Conservation (phyloP, 441 rosid genomes). For the Hypseocharis bilobata region DNA sequence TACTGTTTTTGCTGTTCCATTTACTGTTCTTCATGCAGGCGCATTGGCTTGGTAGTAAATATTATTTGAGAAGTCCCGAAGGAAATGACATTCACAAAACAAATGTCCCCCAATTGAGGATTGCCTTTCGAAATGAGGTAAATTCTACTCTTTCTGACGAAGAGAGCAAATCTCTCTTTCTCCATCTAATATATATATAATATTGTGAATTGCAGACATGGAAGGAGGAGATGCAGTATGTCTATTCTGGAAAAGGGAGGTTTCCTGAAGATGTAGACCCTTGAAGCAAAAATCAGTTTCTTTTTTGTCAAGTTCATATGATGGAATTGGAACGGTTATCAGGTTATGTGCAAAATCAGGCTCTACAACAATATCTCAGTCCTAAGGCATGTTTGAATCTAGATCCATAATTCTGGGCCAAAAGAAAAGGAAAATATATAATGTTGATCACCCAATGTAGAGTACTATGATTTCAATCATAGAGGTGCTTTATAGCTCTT, state of each 20-base stretch:
- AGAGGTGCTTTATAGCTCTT: no score
- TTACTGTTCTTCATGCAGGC: constrained; percentile 24
- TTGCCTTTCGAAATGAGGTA: constrained; percentile 54
- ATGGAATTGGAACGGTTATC: no score
- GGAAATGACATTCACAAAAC: constrained; percentile 66
- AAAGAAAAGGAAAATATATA: no score
- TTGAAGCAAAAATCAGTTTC: neutral
- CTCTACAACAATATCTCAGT: no score
- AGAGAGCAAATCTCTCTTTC: neutral
- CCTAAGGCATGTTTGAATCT: no score
- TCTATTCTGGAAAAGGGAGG: constrained; percentile 37
- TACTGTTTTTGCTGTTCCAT: neutral
- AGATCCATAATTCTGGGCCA: no score
- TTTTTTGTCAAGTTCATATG: no score
- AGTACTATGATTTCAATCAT: no score
- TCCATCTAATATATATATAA: neutral
- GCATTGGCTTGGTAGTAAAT: constrained; percentile 60
- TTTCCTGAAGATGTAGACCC: constrained; percentile 42
- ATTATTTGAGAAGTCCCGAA: constrained; percentile 44
- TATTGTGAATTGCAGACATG: constrained; percentile 38
- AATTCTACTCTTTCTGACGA: neutral
- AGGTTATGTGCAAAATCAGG: no score
- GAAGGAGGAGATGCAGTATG: constrained; percentile 66
- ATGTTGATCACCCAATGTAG: no score
- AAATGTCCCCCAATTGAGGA: constrained; percentile 50